Evolutionary conservation across 371 early-diverging fungal genomes (phyloP).

Genomic region (Paraphysoderma sedebokerense): DNA sequence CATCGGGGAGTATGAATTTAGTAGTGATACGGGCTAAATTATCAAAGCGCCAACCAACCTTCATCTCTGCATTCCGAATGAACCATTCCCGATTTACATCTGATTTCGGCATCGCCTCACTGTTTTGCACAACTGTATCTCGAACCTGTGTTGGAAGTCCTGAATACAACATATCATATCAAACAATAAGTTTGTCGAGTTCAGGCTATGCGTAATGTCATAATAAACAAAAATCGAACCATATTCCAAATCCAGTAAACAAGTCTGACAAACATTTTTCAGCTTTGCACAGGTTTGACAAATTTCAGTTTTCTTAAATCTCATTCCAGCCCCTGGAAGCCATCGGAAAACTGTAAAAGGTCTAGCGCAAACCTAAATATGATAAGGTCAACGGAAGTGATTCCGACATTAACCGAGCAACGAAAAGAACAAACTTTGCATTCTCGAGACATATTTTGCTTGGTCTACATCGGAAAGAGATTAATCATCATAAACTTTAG

Average conservation of each 20-base stretch:
- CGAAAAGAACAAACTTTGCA: constrained; percentile 50
- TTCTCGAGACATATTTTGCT: constrained; percentile 65
- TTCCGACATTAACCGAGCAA: not conserved
- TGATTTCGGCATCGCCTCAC: constrained; percentile 54
- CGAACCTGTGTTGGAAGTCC: constrained; percentile 83
- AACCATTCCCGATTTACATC: constrained; percentile 81
- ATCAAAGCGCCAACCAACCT: no score
- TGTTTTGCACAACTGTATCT: constrained; percentile 61
- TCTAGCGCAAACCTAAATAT: constrained; percentile 50
- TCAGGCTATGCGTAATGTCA: no score
- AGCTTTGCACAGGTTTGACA: constrained; percentile 92
- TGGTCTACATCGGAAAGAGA: constrained; percentile 28
- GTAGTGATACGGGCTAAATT: no score
- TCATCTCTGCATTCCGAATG: constrained; percentile 62
- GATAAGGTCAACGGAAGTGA: not conserved
- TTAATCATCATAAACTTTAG: not conserved
- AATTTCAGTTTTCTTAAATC: constrained; percentile 92
- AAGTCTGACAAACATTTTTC: constrained; percentile 95
- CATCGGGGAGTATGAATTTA: no score
- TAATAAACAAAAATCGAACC: no score
- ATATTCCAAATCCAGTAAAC: constrained; percentile 85
- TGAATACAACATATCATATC: no score
- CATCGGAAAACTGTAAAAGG: constrained; percentile 96
- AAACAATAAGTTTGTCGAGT: no score
- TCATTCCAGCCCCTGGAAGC: constrained; percentile 85